phyloP scores from a whole-genome alignment of 768 basidiomycete species.

The Russula dissimulans region DNA sequence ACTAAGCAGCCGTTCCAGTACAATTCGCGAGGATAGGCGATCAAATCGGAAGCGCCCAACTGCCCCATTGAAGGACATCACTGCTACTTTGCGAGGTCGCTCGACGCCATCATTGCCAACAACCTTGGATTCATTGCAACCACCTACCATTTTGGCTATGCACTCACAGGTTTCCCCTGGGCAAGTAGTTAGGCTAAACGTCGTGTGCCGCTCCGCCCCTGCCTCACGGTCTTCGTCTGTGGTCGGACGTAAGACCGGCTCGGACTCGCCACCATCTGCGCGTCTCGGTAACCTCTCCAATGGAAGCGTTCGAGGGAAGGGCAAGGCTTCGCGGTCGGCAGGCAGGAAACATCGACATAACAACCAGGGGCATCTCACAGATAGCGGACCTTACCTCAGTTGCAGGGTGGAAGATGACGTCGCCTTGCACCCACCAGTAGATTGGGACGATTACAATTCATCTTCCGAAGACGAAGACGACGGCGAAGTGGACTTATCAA shows the following conservation, averaged over 20 bases:
- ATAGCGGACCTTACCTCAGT: conserved; percentile 26
- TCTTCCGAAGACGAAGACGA: conserved; percentile 38
- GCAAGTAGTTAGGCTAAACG: conserved; percentile 42
- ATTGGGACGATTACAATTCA: conserved; percentile 19
- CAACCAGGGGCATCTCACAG: conserved; percentile 24
- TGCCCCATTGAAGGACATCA: conserved; percentile 23
- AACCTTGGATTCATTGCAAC: conserved; percentile 12
- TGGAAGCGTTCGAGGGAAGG: conserved; percentile 21
- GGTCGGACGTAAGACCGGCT: conserved; percentile 14
- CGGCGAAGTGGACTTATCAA: conserved; percentile 54
- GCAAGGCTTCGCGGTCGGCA: conserved; percentile 20
- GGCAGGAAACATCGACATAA: conserved; percentile 17
- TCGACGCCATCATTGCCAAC: neutral
- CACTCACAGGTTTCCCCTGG: conserved; percentile 28
- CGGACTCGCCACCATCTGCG: conserved; percentile 4
- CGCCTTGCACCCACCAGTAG: conserved; percentile 26
- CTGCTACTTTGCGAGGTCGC: conserved; percentile 3
- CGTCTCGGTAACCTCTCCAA: conserved; percentile 12
- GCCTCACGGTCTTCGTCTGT: conserved; percentile 50
- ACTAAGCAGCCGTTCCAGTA: conserved; percentile 9
- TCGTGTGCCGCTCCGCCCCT: conserved; percentile 64
- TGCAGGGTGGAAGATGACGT: conserved; percentile 52
- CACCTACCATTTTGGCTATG: neutral
- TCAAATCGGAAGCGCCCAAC: conserved; percentile 17
- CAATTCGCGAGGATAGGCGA: conserved; percentile 21